These are phyloP conservation scores for Ormosia semicastrata DNA, from an alignment of 306 rosid genomes.

Conservation along the genomic window DNA sequence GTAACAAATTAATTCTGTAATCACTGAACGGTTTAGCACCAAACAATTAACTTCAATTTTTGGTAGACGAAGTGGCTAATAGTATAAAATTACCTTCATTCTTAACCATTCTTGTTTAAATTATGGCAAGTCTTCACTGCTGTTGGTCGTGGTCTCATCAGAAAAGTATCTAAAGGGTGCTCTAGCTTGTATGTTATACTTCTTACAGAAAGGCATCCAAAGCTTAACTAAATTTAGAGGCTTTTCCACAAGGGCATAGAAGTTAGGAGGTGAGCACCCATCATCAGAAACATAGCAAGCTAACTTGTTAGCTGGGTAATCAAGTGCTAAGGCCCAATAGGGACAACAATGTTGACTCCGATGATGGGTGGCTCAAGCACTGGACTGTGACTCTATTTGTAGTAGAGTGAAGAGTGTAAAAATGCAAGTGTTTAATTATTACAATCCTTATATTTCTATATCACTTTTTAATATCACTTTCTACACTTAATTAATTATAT, in stretches of 20 bases:
- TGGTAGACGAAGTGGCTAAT: too few species aligned
- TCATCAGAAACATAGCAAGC: slow-evolving; percentile 68
- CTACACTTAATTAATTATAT: too few species aligned
- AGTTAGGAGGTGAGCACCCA: slow-evolving; percentile 42
- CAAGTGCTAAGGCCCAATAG: slow-evolving; percentile 40
- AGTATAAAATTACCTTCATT: slow-evolving; percentile 27
- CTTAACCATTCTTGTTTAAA: slow-evolving; percentile 28
- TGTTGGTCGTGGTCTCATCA: background rate
- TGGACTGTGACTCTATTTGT: background rate
- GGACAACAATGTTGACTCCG: slow-evolving; percentile 56
- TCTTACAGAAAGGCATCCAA: slow-evolving; percentile 58
- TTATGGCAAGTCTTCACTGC: background rate
- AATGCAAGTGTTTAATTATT: too few species aligned
- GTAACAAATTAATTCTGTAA: background rate
- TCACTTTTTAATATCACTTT: too few species aligned
- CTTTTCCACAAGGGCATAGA: slow-evolving; percentile 43
- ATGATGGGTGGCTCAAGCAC: slow-evolving; percentile 55
- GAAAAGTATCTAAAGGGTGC: slow-evolving; percentile 56
- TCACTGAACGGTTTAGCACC: too few species aligned
- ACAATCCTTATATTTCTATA: too few species aligned
- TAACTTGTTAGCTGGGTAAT: slow-evolving; percentile 56
- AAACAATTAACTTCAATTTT: too few species aligned
- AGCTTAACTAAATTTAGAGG: slow-evolving; percentile 41
- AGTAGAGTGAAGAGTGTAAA: too few species aligned
- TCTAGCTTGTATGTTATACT: slow-evolving; percentile 36